phyloP scores from a whole-genome alignment of 345 rosid genomes.

The Arabidopsis suecica region DNA sequence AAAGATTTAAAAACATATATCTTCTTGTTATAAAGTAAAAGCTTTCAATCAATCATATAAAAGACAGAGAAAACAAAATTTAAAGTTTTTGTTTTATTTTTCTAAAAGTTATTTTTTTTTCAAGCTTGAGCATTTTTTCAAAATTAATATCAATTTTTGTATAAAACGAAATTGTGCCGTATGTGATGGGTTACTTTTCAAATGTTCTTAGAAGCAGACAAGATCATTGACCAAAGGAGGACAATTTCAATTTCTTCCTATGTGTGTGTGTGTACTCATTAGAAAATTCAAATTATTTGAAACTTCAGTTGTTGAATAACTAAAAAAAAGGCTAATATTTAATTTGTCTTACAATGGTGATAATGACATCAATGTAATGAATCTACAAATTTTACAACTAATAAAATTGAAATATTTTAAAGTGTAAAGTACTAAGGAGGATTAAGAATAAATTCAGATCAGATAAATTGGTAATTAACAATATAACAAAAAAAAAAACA shows the following conservation, averaged over 20 bases:
- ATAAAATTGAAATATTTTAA: background rate
- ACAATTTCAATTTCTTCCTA: conserved; percentile 8
- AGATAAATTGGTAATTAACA: background rate
- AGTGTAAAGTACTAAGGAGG: conserved; percentile 7
- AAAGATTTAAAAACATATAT: background rate
- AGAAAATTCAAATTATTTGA: conserved; percentile 34
- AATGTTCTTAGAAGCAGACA: conserved; percentile 40
- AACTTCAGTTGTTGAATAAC: conserved; percentile 2
- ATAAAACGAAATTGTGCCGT: background rate
- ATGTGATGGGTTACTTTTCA: conserved; percentile 30
- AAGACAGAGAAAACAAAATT: background rate
- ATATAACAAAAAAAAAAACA: background rate
- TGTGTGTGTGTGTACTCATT: conserved; percentile 19
- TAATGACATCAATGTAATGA: background rate
- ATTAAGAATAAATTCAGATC: background rate
- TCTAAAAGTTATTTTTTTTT: background rate
- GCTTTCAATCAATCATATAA: background rate
- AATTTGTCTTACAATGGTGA: background rate
- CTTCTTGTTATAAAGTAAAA: background rate
- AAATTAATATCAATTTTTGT: background rate
- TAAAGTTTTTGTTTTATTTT: background rate
- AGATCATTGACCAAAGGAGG: conserved; percentile 32
- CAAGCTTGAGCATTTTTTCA: background rate
- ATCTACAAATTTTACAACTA: background rate
- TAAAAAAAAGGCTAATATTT: background rate